Conservation (phyloP, 169 alveolate species). For the Amoebophrya sp. region DNA sequence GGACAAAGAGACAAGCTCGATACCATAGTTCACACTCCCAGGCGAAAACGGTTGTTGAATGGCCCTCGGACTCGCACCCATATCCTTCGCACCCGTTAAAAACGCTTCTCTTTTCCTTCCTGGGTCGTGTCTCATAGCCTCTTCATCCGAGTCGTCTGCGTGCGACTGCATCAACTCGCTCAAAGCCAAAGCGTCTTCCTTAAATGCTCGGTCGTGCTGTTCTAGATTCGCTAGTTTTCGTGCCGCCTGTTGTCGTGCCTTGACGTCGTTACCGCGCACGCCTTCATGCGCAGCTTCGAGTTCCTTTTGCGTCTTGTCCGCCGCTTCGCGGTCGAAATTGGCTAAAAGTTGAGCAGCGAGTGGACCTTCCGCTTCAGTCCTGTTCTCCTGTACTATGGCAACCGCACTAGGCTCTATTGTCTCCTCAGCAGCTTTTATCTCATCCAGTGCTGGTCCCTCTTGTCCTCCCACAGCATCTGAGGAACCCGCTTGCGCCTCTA, state of each 20-base stretch:
- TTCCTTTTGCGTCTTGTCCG: no score
- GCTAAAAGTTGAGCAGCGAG: no score
- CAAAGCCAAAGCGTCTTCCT: not conserved
- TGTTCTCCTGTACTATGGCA: no score
- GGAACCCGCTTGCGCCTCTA: no score
- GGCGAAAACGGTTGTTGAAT: slow-evolving; percentile 11
- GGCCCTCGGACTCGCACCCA: not conserved
- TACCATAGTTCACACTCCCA: not conserved
- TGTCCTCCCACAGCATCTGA: no score
- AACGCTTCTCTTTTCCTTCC: not conserved
- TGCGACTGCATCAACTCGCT: not conserved
- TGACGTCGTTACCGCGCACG: not conserved
- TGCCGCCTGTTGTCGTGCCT: not conserved
- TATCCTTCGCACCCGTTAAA: not conserved
- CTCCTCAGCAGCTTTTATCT: no score
- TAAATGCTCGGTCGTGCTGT: not conserved
- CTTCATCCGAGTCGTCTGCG: not conserved
- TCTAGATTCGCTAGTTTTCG: not conserved
- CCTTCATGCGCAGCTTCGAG: no score
- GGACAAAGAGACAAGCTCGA: not conserved
- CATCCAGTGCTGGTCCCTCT: no score
- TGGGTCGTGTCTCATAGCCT: not conserved
- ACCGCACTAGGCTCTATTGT: no score
- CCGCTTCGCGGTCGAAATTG: no score
- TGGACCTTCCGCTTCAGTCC: no score